Base-by-base conservation (phyloP, 2,329 filamentous ascomycete species). In the Penicillium sp. region DNA sequence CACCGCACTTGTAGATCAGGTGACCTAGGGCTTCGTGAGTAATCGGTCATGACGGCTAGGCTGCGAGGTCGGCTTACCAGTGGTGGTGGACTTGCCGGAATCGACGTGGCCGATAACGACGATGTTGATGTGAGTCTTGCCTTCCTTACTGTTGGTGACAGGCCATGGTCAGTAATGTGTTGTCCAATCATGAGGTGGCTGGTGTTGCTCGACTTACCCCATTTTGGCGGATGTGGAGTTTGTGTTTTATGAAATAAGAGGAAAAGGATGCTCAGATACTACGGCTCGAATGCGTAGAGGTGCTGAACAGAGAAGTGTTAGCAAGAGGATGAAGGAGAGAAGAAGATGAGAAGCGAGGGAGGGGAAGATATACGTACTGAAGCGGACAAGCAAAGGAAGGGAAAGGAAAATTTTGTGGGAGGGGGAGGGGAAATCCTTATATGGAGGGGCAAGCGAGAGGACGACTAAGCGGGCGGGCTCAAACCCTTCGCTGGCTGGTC, bases 1-100 rank as follows among this genome's bases (percentile, higher is more conserved):
- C 95, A 91, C 95, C 95, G 88, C 95, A 98, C 91, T 99, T 94
- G 93, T 98, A 98, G 91, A 99, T 98, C 90, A 99, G 90, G 88
- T 94, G 90, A 83, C 90, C 88, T 91, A 74, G 53, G 71, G 17
- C 15, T 13, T 45, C 48, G 60, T 65, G 50, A 65, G 64, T 41
- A 44, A 50, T 49, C 15, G 45, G 11, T 23, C 7, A 38, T 19
- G 48, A 46, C 11, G 35, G 31, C n/a, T 30, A 35, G n/a, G 29
- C 44, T 11, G 23, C 4, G 55, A 38, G 56, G 64, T 45, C 54
- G 73, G 55, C 89, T 91, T 89, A 92, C 91, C 89, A 75, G 90
- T 91, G 83, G 93, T 97, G 83, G 93, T 97, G 76, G 93, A 97
- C 90, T 97, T 97, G 86, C 93, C 94, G 84, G 93, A 96, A 86